Evolutionary conservation across 306 rosid genomes (phyloP).

Genomic region (Hippophae gyantsensis): DNA sequence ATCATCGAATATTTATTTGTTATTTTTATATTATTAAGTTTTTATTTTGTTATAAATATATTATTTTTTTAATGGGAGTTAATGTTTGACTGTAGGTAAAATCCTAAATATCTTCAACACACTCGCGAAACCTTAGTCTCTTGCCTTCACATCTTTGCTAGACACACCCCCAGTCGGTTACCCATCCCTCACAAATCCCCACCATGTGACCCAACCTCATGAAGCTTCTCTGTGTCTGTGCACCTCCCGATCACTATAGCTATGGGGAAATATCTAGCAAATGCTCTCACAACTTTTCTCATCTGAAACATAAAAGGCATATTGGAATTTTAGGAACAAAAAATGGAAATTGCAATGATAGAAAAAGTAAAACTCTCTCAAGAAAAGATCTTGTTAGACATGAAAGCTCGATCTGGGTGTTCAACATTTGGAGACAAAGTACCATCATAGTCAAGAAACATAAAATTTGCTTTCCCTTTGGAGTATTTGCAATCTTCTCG

Average conservation of each 20-base stretch:
- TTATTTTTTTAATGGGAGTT: too few relatives aligned
- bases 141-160: too few relatives aligned
- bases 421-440: conserved; percentile 86
- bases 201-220: too few relatives aligned
- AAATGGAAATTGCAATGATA: neutral
- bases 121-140: too few relatives aligned
- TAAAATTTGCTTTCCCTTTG: conserved; percentile 59
- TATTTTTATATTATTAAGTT: too few relatives aligned
- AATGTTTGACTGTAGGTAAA: too few relatives aligned
- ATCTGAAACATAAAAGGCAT: conserved; percentile 34
- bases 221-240: conserved; percentile 81
- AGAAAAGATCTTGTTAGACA: conserved; percentile 57
- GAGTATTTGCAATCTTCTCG: conserved; percentile 39
- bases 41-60: too few relatives aligned
- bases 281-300: conserved; percentile 61
- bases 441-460: conserved; percentile 92
- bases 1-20: too few relatives aligned
- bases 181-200: too few relatives aligned
- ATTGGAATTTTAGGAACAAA: neutral
- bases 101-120: too few relatives aligned
- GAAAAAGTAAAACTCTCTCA: neutral
- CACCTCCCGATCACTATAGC: conserved; percentile 89
- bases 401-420: conserved; percentile 84
- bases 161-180: too few relatives aligned
- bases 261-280: conserved; percentile 75